Evolutionary conservation across 1,284 basidiomycete genomes (phyloP).

Genomic region (Sanguinoderma infundibulare): DNA sequence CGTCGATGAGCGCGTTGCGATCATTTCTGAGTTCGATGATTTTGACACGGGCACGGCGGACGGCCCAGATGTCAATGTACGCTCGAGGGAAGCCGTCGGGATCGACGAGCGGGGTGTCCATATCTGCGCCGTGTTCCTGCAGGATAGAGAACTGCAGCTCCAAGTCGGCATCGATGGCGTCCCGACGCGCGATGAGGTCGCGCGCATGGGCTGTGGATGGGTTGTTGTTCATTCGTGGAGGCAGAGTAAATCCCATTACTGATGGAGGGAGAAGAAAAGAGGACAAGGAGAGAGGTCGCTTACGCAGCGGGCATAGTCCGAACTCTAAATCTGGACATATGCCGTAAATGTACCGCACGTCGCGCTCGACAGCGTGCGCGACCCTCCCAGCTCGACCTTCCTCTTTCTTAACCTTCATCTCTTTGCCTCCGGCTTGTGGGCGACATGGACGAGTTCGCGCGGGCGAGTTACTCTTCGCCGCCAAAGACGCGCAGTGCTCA

Average conservation of each 20-base stretch:
- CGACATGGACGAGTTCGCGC: conserved; percentile 32
- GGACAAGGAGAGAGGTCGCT: neutral
- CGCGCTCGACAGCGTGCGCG: neutral
- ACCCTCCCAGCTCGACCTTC: neutral
- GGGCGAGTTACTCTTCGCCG: conserved; percentile 24
- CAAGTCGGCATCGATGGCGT: conserved; percentile 68
- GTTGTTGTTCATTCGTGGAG: conserved; percentile 42
- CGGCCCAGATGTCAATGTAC: conserved; percentile 83
- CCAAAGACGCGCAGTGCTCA: conserved; percentile 12
- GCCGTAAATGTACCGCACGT: neutral
- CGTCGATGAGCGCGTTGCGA: conserved; percentile 63
- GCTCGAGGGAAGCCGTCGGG: conserved; percentile 84
- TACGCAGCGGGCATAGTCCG: neutral
- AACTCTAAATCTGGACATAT: neutral
- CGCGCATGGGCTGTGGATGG: conserved; percentile 56
- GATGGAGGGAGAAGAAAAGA: conserved; percentile 4
- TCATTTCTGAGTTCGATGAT: conserved; percentile 84
- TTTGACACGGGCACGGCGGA: conserved; percentile 74
- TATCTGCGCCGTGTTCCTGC: conserved; percentile 57
- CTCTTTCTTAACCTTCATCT: neutral
- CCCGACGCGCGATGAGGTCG: conserved; percentile 63
- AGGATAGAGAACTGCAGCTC: conserved; percentile 64
- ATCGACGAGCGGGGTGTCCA: conserved; percentile 79
- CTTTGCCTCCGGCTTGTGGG: neutral
- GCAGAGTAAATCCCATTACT: conserved; percentile 51